phyloP scores from a whole-genome alignment of 2,329 filamentous ascomycete genomes.

The Fusarium metavorans region DNA sequence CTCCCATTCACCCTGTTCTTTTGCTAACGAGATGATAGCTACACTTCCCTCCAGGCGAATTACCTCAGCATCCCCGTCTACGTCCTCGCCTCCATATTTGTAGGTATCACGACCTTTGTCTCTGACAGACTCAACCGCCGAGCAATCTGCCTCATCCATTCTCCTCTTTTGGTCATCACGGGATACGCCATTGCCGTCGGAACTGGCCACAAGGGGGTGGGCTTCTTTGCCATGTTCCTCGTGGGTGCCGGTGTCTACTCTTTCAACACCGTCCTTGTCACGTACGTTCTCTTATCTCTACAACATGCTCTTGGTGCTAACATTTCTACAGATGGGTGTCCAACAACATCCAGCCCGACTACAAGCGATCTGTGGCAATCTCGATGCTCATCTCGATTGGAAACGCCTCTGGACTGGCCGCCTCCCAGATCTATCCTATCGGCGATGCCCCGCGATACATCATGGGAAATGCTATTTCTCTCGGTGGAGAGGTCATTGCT shows the following conservation, averaged over 20 bases:
- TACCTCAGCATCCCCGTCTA: conserved; percentile 53
- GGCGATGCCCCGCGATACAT: conserved; percentile 43
- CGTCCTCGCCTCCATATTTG: conserved; percentile 40
- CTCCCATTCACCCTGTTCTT: not conserved
- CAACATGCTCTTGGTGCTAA: not conserved
- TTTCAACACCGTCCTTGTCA: conserved; percentile 27
- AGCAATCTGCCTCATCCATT: conserved; percentile 31
- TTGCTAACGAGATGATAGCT: conserved; percentile 3
- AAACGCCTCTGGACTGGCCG: conserved; percentile 61
- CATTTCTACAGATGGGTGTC: conserved; percentile 60
- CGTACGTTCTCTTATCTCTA: conserved; percentile 2
- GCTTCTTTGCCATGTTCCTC: conserved; percentile 43
- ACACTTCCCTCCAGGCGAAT: conserved; percentile 47
- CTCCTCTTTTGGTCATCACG: conserved; percentile 39
- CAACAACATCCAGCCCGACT: conserved; percentile 61
- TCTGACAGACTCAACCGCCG: conserved; percentile 44
- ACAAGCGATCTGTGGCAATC: conserved; percentile 60
- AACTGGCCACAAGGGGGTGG: conserved; percentile 38
- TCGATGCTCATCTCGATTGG: conserved; percentile 60
- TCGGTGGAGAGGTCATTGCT: conserved; percentile 44
- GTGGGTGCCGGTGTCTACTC: conserved; percentile 32
- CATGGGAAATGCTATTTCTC: conserved; percentile 45
- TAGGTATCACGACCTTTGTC: conserved; percentile 17
- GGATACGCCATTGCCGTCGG: conserved; percentile 47
- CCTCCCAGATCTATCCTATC: conserved; percentile 57